Base-by-base conservation (phyloP, 495 filamentous ascomycete genomes). In the Sabuloglossum arenarium region DNA sequence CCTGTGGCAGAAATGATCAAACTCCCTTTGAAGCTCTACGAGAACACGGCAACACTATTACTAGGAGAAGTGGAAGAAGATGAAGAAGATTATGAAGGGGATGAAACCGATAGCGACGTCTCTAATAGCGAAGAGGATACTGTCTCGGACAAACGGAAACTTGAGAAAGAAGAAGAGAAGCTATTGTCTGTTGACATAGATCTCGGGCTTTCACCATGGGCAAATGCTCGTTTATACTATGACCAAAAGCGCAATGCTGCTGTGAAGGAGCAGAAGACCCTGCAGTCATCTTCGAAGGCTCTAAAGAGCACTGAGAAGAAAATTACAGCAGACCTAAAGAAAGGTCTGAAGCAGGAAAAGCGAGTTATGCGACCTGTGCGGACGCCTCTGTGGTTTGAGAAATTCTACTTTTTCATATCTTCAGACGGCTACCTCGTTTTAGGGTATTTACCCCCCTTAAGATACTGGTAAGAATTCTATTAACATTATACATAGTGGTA, bases 391-490 rank as follows among this genome's bases (percentile, higher is more conserved):
- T 98, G 91, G 89, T 96, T 97, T 62, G 91, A 98, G 62, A 98
- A 97, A 64, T 98, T 94, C 61, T 66, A 78, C 16, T 96, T 84
- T 71, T 98, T 98, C 71, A 79, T 97, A 59, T 94, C 88, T 0
- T 94, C 90, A 0, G 91, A 98, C 61, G 90, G 91, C 8, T 95
- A 97, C 63, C 76, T 98, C 5, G 85, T 95, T 11, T 73, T 98
- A 14, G 80, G 74, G 66, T 59, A 46, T 43, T 55, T 30, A 12
- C 30, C 9, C 0, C 8, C 30, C 55, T 1, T 16, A 16, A 5
- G 28, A n/a, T 29, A 14, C 21, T 23, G 3, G 5, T 53, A 10
- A 56, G 12, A 37, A 5, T 27, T 28, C 10, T 45, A 39, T 21
- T 56, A n/a, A 53, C 23, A n/a, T 27, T 51, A 58, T 61, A 29